Base-by-base conservation (phyloP, 805 yeast genomes). In the Dipodascus albidus region DNA sequence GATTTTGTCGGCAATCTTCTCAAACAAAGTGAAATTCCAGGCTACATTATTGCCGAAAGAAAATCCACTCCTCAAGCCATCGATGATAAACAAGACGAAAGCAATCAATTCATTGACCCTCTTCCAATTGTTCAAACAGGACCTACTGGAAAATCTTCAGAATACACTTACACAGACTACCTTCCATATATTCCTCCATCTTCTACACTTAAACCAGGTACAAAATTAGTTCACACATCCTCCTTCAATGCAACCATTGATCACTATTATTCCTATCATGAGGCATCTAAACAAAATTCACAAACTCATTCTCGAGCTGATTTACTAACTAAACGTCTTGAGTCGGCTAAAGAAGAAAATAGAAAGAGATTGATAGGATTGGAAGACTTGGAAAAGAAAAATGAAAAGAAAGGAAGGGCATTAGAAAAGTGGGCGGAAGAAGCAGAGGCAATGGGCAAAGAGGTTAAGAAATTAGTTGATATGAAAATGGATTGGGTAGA, bases 401-500 rank as follows among this genome's bases (percentile, higher is more conserved):
- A 86, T 60, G 78, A 76, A 57, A 71, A 72, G 53, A 85, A 82
- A 59, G 98, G 96, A 9, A 83, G 81, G 57, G 70, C 85, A 2
- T 81, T 91, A 24, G 83, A 86, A 56, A 70, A 75, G 38, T 75
- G 85, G 64, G 84, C 91, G 2, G 81, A 80, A 23, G 59, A 79
- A 23, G 88, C 90, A 3, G 93, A 85, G 50, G 78, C 79, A 17
- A 88, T 93, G 50, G 83, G 79, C 55, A 67, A 64, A 4, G 82
- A 85, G 1, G 85, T 91, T 2, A 84, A 82, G 55, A 70, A 73
- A 1, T 69, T 88, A 53, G 57, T 89, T 2, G 82, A 83, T 53
- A 93, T 87, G 63, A 90, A 87, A 58, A 87, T 88, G 87, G 97
- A 91, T 65, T 91, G 99, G 99, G 78, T 79, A 47, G 84, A 87